phyloP scores from a whole-genome alignment of 192 early-diverging fungal species.

The Funneliformis mosseae region DNA sequence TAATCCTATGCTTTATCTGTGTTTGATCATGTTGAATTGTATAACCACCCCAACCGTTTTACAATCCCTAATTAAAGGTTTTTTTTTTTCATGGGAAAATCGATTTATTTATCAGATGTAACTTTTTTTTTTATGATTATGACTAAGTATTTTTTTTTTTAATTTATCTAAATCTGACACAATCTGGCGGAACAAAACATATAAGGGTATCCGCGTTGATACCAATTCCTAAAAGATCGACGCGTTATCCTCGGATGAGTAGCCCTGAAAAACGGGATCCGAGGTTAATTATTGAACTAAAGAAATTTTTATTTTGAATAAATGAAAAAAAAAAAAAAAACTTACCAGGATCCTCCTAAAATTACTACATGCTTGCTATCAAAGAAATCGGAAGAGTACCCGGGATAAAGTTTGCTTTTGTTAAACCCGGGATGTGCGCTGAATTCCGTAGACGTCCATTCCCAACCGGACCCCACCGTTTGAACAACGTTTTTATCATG shows the following conservation, averaged over 20 bases:
- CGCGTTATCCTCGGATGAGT: slow-evolving; percentile 79
- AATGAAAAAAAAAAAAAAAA: background rate
- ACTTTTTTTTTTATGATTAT: no score
- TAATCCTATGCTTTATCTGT: no score
- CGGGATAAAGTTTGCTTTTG: slow-evolving; percentile 74
- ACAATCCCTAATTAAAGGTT: no score
- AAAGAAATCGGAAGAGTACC: slow-evolving; percentile 91
- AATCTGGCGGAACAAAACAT: slow-evolving; percentile 80
- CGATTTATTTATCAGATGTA: no score
- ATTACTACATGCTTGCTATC: slow-evolving; percentile 84
- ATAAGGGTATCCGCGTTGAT: slow-evolving; percentile 83
- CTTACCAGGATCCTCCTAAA: slow-evolving; percentile 75
- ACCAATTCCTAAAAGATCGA: slow-evolving; percentile 87
- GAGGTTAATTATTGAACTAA: background rate
- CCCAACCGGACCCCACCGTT: slow-evolving; percentile 63
- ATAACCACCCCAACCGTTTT: no score
- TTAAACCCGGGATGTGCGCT: slow-evolving; percentile 62
- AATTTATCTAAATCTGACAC: slow-evolving; percentile 21
- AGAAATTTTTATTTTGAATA: background rate
- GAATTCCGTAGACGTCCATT: slow-evolving; percentile 77
- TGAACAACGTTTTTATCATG: slow-evolving; percentile 30
- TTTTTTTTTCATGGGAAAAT: no score
- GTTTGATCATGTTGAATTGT: no score
- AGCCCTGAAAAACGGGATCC: slow-evolving; percentile 41
- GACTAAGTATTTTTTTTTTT: no score